Evolutionary conservation across 2,329 filamentous ascomycete species (phyloP).

Genomic region (Cytospora mali): DNA sequence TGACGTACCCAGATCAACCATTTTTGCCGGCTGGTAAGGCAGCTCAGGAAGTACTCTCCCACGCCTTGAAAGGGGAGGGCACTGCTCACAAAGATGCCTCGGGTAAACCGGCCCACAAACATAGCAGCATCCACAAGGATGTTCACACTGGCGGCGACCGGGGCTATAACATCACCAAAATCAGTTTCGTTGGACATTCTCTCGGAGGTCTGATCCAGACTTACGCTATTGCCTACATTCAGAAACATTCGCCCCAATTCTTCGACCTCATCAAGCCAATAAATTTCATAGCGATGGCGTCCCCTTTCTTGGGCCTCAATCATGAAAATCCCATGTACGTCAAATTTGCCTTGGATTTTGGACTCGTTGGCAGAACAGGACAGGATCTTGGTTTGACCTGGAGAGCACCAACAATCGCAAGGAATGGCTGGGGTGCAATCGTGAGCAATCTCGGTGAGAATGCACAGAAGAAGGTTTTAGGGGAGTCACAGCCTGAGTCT

Average conservation of each 20-base stretch:
- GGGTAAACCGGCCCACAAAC: slow-evolving; percentile 44
- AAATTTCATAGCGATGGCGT: slow-evolving; percentile 87
- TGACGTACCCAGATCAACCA: slow-evolving; percentile 94
- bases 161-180: slow-evolving; percentile 85
- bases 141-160: slow-evolving; percentile 41
- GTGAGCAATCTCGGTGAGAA: slow-evolving; percentile 79
- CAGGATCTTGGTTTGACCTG: slow-evolving; percentile 94
- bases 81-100: slow-evolving; percentile 43
- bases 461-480: slow-evolving; percentile 60
- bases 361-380: slow-evolving; percentile 91
- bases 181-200: slow-evolving; percentile 93
- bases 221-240: slow-evolving; percentile 93
- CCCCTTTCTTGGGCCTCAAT: slow-evolving; percentile 86
- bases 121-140: slow-evolving; percentile 54
- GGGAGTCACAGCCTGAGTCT: slow-evolving; percentile 70
- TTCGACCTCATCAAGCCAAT: slow-evolving; percentile 84
- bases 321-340: slow-evolving; percentile 98
- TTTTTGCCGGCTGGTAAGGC: slow-evolving; percentile 69
- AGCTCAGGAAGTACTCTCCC: slow-evolving; percentile 46
- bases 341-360: slow-evolving; percentile 95
- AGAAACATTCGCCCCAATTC: slow-evolving; percentile 91
- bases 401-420: slow-evolving; percentile 82
- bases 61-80: slow-evolving; percentile 43
- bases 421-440: slow-evolving; percentile 86
- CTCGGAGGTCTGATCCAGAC: slow-evolving; percentile 88